Conservation (phyloP, 2,329 filamentous ascomycete species). For the Colletotrichum tofieldiae region DNA sequence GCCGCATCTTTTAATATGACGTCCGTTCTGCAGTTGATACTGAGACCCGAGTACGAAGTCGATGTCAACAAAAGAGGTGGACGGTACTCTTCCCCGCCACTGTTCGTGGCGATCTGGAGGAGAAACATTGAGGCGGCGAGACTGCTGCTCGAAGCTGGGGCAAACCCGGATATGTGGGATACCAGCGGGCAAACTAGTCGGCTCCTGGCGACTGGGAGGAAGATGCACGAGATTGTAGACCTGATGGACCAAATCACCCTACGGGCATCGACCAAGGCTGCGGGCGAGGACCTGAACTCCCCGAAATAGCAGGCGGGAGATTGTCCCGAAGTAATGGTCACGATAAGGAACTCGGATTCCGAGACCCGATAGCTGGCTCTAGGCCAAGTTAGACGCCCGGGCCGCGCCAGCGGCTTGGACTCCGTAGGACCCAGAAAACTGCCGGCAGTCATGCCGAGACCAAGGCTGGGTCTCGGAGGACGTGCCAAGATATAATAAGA, state of each 20-base stretch:
- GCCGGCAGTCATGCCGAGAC: too few relatives aligned
- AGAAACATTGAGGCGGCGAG: slow-evolving; percentile 43
- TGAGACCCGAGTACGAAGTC: slow-evolving; percentile 42
- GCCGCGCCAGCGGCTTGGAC: not conserved
- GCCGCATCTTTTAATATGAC: slow-evolving; percentile 49
- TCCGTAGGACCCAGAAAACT: too few relatives aligned
- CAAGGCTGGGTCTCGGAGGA: not conserved
- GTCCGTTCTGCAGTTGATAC: slow-evolving; percentile 43
- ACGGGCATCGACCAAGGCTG: not conserved
- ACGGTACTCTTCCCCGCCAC: slow-evolving; percentile 45
- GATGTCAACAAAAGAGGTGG: slow-evolving; percentile 45
- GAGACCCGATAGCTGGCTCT: not conserved
- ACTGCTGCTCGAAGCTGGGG: slow-evolving; percentile 47
- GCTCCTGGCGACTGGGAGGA: not conserved
- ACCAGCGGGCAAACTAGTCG: slow-evolving; percentile 21
- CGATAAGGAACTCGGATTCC: not conserved
- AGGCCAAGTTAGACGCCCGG: not conserved
- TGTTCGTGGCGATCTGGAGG: slow-evolving; percentile 46
- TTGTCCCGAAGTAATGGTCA: not conserved
- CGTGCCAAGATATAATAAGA: not conserved
- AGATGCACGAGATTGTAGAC: not conserved
- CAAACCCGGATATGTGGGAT: slow-evolving; percentile 41
- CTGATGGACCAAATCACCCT: slow-evolving; percentile 17
- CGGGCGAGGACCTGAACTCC: too few relatives aligned
- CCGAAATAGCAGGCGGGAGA: not conserved